These are phyloP conservation scores for Blastomyces percursus DNA, from an alignment of 2,329 filamentous ascomycete genomes.

Conservation along the genomic window DNA sequence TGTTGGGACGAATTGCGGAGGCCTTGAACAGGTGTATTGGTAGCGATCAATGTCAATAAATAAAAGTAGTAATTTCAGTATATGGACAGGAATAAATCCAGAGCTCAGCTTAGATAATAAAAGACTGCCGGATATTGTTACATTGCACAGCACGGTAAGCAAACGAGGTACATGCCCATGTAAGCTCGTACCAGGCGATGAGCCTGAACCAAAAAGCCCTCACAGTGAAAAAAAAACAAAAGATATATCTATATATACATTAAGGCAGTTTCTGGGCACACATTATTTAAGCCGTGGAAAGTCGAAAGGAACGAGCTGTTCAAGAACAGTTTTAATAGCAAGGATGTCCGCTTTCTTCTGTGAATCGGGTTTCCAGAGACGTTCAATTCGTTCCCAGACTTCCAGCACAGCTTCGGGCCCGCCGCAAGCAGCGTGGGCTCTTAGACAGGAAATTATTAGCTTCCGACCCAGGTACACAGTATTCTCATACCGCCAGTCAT, in stretches of 20 bases:
- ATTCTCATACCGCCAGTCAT: constrained; percentile 28
- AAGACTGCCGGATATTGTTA: neutral
- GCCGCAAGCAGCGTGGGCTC: constrained; percentile 31
- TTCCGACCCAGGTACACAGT: constrained; percentile 33
- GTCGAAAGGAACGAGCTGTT: constrained; percentile 20
- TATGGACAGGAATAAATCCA: neutral
- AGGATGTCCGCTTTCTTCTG: constrained; percentile 28
- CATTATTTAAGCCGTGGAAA: neutral
- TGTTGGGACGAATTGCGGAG: no score
- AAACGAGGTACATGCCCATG: neutral
- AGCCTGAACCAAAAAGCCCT: neutral
- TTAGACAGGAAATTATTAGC: constrained; percentile 30
- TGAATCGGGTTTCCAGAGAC: constrained; percentile 30
- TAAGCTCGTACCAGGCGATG: neutral
- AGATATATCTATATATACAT: neutral
- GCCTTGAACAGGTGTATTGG: neutral
- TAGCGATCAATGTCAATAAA: neutral
- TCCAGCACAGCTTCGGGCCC: constrained; percentile 28
- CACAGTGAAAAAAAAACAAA: neutral
- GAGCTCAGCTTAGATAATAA: neutral
- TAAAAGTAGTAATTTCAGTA: neutral
- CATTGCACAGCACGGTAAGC: neutral
- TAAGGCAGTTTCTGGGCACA: neutral
- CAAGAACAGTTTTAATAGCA: constrained; percentile 29
- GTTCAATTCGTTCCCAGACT: constrained; percentile 30